Evolutionary conservation across 352 stramenopile species (phyloP).

Genomic region (Thraustochytrium sp.): DNA sequence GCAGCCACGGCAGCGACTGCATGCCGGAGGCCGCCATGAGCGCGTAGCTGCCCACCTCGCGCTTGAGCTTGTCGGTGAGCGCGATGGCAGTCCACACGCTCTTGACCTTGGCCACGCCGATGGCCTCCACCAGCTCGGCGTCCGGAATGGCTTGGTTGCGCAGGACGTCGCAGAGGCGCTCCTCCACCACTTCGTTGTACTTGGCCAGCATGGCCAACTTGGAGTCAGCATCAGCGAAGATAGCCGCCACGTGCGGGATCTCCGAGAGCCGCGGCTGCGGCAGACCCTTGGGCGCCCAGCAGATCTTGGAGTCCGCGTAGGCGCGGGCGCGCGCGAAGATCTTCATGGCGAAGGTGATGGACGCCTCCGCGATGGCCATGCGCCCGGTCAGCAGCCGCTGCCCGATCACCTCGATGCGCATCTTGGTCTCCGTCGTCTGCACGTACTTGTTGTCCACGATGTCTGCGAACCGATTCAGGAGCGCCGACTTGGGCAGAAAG

Average conservation of each 20-base stretch:
- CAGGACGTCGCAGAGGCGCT: conserved; percentile 34
- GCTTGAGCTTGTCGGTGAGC: conserved; percentile 49
- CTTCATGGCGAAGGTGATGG: conserved; percentile 37
- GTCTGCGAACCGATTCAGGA: conserved; percentile 50
- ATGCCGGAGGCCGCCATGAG: conserved; percentile 53
- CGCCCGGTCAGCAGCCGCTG: conserved; percentile 53
- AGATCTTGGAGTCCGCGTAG: conserved; percentile 49
- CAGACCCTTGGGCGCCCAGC: conserved; percentile 44
- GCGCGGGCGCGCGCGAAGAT: conserved; percentile 47
- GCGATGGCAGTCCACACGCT: conserved; percentile 49
- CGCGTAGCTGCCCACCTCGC: conserved; percentile 52
- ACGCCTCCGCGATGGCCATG: conserved; percentile 52
- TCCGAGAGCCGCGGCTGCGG: conserved; percentile 24
- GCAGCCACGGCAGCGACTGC: conserved; percentile 49
- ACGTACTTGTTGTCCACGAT: conserved; percentile 48
- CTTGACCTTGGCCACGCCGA: conserved; percentile 51
- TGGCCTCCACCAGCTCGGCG: conserved; percentile 47
- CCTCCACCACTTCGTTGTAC: conserved; percentile 48
- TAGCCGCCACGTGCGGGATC: conserved; percentile 49
- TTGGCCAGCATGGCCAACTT: conserved; percentile 20
- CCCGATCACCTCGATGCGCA: conserved; percentile 53
- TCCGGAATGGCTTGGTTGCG: conserved; percentile 33
- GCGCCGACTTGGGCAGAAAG: conserved; percentile 1
- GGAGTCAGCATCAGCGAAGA: conserved; percentile 51
- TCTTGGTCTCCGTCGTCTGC: conserved; percentile 44